Conservation (phyloP, 495 filamentous ascomycete genomes). For the Cryomyces minteri region DNA sequence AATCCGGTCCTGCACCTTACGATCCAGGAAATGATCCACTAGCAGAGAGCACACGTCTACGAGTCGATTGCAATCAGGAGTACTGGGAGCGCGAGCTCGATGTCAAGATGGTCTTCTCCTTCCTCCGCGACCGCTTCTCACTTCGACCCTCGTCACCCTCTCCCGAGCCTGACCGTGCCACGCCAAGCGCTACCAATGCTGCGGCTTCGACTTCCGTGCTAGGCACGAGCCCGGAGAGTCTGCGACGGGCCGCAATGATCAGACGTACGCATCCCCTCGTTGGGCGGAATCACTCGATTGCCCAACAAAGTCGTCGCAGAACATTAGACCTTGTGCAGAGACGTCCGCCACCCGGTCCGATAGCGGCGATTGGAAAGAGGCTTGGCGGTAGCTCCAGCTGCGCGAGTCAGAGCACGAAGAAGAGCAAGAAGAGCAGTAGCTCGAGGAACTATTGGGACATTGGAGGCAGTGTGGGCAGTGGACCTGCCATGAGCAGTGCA, state of each 20-base stretch:
- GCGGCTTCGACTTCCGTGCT: slow-evolving; percentile 1
- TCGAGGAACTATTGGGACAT: slow-evolving; percentile 79
- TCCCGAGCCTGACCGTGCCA: background rate
- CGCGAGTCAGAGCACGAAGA: slow-evolving; percentile 61
- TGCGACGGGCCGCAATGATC: slow-evolving; percentile 60
- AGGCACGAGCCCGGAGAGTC: background rate
- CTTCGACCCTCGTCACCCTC: slow-evolving; percentile 6
- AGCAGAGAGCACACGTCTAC: slow-evolving; percentile 4
- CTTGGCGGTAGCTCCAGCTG: slow-evolving; percentile 37
- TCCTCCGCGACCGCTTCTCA: slow-evolving; percentile 59
- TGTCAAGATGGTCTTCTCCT: slow-evolving; percentile 73
- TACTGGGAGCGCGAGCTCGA: slow-evolving; percentile 86
- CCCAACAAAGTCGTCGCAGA: slow-evolving; percentile 28
- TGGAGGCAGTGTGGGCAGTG: slow-evolving; percentile 59
- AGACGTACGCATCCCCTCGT: slow-evolving; percentile 74
- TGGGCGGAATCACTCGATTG: slow-evolving; percentile 23
- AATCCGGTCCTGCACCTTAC: slow-evolving; percentile 18
- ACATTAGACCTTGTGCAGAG: slow-evolving; percentile 11
- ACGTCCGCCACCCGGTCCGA: slow-evolving; percentile 11
- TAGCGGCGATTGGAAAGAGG: slow-evolving; percentile 30
- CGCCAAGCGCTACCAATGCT: background rate
- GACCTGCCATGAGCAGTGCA: slow-evolving; percentile 31
- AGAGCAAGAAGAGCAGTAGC: slow-evolving; percentile 31
- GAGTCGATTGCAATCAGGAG: slow-evolving; percentile 23
- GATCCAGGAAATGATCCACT: slow-evolving; percentile 4